These are phyloP conservation scores for Rutstroemia sp. DNA, from an alignment of 2,329 filamentous ascomycete genomes.

Conservation along the genomic window DNA sequence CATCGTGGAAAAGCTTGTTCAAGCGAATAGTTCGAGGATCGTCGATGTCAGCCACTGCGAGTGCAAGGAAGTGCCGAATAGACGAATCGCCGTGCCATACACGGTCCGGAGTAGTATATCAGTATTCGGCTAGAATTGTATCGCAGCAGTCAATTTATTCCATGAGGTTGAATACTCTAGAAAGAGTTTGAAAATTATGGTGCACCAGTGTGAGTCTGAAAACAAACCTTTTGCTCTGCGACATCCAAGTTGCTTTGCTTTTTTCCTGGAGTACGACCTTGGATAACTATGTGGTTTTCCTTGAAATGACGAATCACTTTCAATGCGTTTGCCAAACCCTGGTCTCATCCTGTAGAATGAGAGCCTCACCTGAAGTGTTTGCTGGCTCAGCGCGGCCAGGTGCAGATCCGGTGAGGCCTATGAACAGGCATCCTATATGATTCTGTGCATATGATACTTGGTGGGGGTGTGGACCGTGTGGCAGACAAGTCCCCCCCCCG, in stretches of 20 bases:
- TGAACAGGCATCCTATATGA: neutral
- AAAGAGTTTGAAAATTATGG: too few relatives aligned
- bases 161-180: too few relatives aligned
- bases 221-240: too few relatives aligned
- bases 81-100: neutral
- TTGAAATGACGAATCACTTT: neutral
- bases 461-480: neutral
- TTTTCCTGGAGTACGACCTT: too few relatives aligned
- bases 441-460: neutral
- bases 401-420: neutral
- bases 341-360: neutral
- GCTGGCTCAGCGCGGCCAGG: neutral
- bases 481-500: too few relatives aligned
- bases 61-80: neutral
- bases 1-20: slow-evolving; percentile 33
- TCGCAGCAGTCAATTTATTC: too few relatives aligned
- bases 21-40: slow-evolving; percentile 23
- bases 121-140: too few relatives aligned
- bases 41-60: neutral
- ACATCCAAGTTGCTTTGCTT: too few relatives aligned
- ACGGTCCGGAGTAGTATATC: too few relatives aligned
- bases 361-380: neutral
- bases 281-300: too few relatives aligned
- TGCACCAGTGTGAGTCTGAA: too few relatives aligned
- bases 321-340: neutral